Evolutionary conservation across 73 alveolate genomes (phyloP), one percentile per base, ranked within the genome.

Genomic region (Tetrahymena borealis): DNA sequence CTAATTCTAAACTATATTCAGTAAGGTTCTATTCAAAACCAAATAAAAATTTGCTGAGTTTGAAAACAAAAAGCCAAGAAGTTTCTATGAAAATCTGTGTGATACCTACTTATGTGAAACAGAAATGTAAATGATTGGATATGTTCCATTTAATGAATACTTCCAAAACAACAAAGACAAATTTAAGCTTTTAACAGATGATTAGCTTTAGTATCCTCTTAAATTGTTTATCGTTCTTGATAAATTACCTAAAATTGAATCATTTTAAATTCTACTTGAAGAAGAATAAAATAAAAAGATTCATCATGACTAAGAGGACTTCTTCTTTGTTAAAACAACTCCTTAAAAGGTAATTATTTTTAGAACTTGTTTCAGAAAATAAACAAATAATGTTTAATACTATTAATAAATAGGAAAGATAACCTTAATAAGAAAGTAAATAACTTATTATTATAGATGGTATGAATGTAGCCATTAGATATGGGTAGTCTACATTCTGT

Each of bases 401-500:
- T 40, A 15, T 16, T 15, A 11, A 37, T 33, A 7, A 78, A 37
- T 42, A 90, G 78, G 78, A 43, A 93, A 40, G 38, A 78, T 4
- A 40, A 39, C 18, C 78, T 39, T 11, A 85, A 32, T 31, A 37
- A 79, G 78, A 60, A 40, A 31, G 77, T 39, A 91, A 96, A 94
- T 60, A 97, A 95, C 78, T 97, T 32, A 96, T 98, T 36, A 96
- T 98, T 20, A 94, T 98, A 43, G 99, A 98, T 97, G 99, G 99
- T 20, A 96, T 97, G 91, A 98, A 98, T 98, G 97, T 97, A 5
- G 99, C 99, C 6, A 96, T 98, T 97, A 96, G 99, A 78, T 99
- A 96, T 95, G 99, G 99, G 16, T 94, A 96, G 32, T 42, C 93
- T 2, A 96, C 91, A 91, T 95, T 96, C 95, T 97, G 98, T 79